Evolutionary conservation across 2,329 filamentous ascomycete species (phyloP).

Genomic region (Fusarium sp.): DNA sequence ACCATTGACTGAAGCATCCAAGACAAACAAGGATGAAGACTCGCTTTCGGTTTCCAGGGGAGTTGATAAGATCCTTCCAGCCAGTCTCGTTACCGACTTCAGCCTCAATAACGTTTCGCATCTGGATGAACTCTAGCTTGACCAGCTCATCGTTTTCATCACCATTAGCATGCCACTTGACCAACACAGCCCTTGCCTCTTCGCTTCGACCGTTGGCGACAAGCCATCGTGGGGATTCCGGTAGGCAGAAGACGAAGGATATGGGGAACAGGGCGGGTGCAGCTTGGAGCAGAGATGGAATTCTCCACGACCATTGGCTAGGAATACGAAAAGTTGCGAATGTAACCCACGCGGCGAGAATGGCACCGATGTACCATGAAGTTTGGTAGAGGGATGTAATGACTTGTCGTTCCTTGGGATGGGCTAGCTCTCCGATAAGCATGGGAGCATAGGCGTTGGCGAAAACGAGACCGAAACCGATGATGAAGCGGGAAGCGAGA

Average conservation of each 20-base stretch:
- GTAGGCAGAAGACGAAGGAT: conserved; percentile 60
- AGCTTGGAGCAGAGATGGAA: conserved; percentile 46
- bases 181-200: conserved; percentile 48
- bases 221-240: conserved; percentile 72
- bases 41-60: conserved; percentile 21
- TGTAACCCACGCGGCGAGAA: conserved; percentile 57
- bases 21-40: conserved; percentile 21
- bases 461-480: conserved; percentile 66
- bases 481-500: conserved; percentile 61
- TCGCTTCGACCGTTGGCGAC: conserved; percentile 54
- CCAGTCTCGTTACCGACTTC: conserved; percentile 24
- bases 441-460: conserved; percentile 63
- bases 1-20: conserved; percentile 38
- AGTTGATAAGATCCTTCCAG: conserved; percentile 18
- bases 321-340: conserved; percentile 52
- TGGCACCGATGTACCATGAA: conserved; percentile 59
- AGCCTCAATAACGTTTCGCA: conserved; percentile 29
- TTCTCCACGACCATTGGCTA: conserved; percentile 50
- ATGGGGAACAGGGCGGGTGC: conserved; percentile 32
- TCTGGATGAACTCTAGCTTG: conserved; percentile 29
- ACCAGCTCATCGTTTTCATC: conserved; percentile 8
- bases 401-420: conserved; percentile 65
- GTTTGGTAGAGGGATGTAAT: conserved; percentile 65
- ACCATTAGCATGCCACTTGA: conserved; percentile 22
- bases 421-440: conserved; percentile 65